These are phyloP conservation scores for Lachancea quebecensis DNA, from an alignment of 805 yeast species.

Conservation along the genomic window DNA sequence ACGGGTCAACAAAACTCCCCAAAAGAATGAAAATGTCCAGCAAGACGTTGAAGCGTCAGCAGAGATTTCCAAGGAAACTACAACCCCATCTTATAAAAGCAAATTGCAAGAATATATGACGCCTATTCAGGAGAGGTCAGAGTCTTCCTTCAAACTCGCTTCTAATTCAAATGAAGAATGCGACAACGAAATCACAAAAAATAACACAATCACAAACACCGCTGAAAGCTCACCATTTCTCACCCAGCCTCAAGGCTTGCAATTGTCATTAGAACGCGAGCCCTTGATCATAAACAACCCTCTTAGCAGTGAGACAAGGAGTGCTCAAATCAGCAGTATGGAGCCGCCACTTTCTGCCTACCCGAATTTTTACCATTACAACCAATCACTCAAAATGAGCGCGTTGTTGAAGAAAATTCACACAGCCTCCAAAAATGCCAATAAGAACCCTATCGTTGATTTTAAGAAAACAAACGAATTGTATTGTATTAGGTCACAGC, in stretches of 20 bases:
- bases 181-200: conserved; percentile 9
- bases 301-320: conserved; percentile 37
- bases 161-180: conserved; percentile 17
- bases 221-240: conserved; percentile 27
- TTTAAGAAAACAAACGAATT: conserved; percentile 30
- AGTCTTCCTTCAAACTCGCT: conserved; percentile 7
- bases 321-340: conserved; percentile 34
- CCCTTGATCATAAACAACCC: conserved; percentile 36
- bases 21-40: not conserved
- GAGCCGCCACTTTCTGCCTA: conserved; percentile 33
- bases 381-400: conserved; percentile 32
- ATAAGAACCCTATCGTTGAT: conserved; percentile 32
- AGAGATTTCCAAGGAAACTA: not conserved
- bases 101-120: conserved; percentile 22
- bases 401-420: conserved; percentile 33
- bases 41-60: too few species aligned
- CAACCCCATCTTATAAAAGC: conserved; percentile 9
- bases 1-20: conserved; percentile 3
- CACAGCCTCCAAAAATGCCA: conserved; percentile 33
- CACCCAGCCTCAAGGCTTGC: conserved; percentile 21
- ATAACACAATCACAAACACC: conserved; percentile 5
- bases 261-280: not conserved
- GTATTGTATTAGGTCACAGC: conserved; percentile 36
- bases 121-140: conserved; percentile 26
- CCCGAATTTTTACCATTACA: conserved; percentile 28